Evolutionary conservation across 2,329 filamentous ascomycete genomes (phyloP), one percentile per base, ranked within the genome.

Genomic region (Claviceps africana): DNA sequence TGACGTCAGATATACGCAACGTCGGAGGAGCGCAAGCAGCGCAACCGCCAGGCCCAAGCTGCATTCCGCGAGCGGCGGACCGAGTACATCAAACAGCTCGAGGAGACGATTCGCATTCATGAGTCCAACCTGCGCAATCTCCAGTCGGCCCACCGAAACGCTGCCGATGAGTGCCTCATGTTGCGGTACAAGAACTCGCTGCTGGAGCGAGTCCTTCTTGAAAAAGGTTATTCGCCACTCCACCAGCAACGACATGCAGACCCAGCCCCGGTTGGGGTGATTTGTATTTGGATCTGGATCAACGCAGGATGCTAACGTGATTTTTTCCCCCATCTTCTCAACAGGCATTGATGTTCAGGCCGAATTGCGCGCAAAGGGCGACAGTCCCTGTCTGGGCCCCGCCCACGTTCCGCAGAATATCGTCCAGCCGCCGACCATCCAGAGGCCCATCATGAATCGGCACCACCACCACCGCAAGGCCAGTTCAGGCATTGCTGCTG

Each of bases 61-160:
- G 93, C 93, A 53, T 98, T 98, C 64, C 85, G 93, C 60, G 93
- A 98, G 72, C 85, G 93, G 59, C 84, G 93, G 54, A 97, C 91
- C 52, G 93, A 98, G 74, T 98, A 98, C 69, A 98, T 98, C 73
- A 97, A 97, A 73, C 93, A 98, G 69, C 79, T 98, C 28, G 93
- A 98, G 72, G 88, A 91, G 61, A 95, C 90, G 52, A 97, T 98
- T 70, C 91, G 93, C 64, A 87, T 93, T 60, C 91, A 97, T 75
- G 93, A 98, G 71, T 88, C 94, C 62, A 91, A 88, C 61, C 76
- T 97, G 53, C 87, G 94, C 61, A 95, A 83, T 63, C 77, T 98
- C 55, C 93, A 97, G 70, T 86, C 91, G 63, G 94, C 89, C 58
- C 93, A 97, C 65, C 87, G 93, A 61, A 90, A 82, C 63, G 93